phyloP scores from a whole-genome alignment of 257 asterid genomes.

The Przewalskia tangutica region DNA sequence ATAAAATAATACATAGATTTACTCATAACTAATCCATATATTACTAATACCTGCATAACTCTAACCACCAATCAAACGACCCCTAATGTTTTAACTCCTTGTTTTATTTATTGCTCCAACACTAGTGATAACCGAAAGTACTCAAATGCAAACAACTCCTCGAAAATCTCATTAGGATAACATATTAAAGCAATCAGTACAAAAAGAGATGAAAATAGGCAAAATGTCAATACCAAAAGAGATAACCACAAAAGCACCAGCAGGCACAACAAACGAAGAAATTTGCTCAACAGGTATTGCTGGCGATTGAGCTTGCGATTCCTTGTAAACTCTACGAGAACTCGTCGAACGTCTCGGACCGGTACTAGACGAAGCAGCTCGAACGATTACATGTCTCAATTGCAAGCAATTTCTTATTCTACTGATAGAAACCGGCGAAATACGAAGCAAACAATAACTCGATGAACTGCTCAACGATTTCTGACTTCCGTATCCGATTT shows the following conservation, averaged over 20 bases:
- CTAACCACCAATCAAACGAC: no score
- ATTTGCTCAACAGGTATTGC: conserved; percentile 38
- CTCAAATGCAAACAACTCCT: no score
- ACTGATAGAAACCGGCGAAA: conserved; percentile 13
- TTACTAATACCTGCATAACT: no score
- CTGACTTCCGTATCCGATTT: neutral
- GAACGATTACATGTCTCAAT: conserved; percentile 23
- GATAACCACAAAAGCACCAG: conserved; percentile 58
- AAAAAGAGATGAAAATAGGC: neutral
- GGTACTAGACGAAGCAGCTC: conserved; percentile 30
- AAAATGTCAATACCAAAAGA: conserved; percentile 55
- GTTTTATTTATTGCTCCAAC: neutral
- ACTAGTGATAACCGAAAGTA: neutral
- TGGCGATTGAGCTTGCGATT: conserved; percentile 52
- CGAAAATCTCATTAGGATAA: no score
- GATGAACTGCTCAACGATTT: conserved; percentile 9
- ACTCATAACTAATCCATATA: no score
- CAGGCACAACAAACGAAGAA: conserved; percentile 52
- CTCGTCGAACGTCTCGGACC: conserved; percentile 34
- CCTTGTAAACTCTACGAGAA: conserved; percentile 55
- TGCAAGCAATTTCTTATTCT: conserved; percentile 19
- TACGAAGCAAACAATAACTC: conserved; percentile 15
- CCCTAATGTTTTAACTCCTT: neutral
- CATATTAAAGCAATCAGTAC: neutral
- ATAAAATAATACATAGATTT: no score